Base-by-base conservation (phyloP, 768 basidiomycete genomes). In the Tricholomella constricta region DNA sequence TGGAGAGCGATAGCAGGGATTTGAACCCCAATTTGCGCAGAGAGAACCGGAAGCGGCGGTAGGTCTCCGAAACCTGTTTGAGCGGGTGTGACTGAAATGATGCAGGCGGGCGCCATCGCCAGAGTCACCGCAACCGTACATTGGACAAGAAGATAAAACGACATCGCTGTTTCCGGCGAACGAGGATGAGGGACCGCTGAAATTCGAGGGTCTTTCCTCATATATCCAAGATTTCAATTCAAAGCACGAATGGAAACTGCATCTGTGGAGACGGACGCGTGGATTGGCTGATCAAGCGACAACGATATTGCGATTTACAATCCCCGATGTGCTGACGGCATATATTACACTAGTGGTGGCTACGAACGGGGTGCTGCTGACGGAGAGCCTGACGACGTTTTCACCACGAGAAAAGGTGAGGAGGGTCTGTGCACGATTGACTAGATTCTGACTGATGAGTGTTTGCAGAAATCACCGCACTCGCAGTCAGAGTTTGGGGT, bases 361-460 rank as follows among this genome's bases (percentile, higher is more conserved):
- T 32, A 58, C 65, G n/a, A 54, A 60, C 4, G 69, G 84, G 34
- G 57, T 79, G 9, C 38, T 58, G 0, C n/a, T 57, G 11, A 78
- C 85, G 26, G 87, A 89, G 61, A 86, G 77, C 49, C 76, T 88
- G 38, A 77, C 83, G n/a, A 80, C 78, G 9, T 88, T 90, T 65
- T 89, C 86, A 6, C 83, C 89, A 20, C 74, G 89, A 60, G 90
- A 92, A 72, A 78, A 73, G 72, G 89, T 86, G 57, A 46, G 75
- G 15, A 9, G 38, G 6, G 20, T 19, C 14, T 14, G 27, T 34
- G 15, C 7, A 43, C 22, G 27, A 45, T 19, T 37, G 2, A 12
- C 19, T 7, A 12, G 17, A 6, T 32, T 14, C 23, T 34, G 41
- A 36, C 44, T 52, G 52, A 40, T n/a, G 46, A 9, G 31, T 32